These are phyloP conservation scores for Apiospora pterosperma DNA, from an alignment of 2,329 filamentous ascomycete species.

Conservation along the genomic window DNA sequence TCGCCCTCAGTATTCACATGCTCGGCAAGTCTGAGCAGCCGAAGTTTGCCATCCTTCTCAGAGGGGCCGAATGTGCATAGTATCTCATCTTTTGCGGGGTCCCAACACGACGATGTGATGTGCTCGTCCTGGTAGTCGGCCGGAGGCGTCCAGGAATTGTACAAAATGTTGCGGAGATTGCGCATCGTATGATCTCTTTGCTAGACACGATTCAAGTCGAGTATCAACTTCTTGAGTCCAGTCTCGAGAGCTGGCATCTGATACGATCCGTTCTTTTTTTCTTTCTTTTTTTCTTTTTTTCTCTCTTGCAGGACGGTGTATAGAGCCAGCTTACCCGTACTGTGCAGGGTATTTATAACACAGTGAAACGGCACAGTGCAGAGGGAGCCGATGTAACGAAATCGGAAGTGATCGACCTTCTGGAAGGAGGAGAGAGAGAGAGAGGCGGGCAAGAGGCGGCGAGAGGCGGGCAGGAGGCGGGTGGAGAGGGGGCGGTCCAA, in stretches of 20 bases:
- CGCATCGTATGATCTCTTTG: conserved; percentile 60
- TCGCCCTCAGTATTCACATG: conserved; percentile 32
- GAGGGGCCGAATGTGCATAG: conserved; percentile 84
- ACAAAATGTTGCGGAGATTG: conserved; percentile 78
- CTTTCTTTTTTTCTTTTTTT: background rate
- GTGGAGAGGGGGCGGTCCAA: background rate
- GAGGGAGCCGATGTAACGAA: background rate
- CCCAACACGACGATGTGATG: conserved; percentile 81
- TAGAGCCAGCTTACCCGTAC: background rate
- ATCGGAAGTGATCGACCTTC: background rate
- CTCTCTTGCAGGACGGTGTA: background rate
- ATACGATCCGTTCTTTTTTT: background rate
- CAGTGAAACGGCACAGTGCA: background rate
- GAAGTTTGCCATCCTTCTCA: conserved; percentile 64
- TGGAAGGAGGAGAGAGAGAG: background rate
- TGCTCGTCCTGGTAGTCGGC: conserved; percentile 44
- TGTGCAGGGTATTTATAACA: background rate
- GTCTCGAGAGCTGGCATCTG: background rate
- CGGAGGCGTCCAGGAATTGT: conserved; percentile 60
- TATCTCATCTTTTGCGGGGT: conserved; percentile 71
- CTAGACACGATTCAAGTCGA: background rate
- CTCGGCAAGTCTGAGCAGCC: conserved; percentile 58
- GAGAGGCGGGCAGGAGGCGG: background rate
- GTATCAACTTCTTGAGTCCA: background rate
- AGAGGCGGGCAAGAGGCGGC: background rate